Evolutionary conservation across 108 stramenopile genomes (phyloP), one percentile per base, ranked within the genome.

Genomic region (Cylindrotheca closterium): DNA sequence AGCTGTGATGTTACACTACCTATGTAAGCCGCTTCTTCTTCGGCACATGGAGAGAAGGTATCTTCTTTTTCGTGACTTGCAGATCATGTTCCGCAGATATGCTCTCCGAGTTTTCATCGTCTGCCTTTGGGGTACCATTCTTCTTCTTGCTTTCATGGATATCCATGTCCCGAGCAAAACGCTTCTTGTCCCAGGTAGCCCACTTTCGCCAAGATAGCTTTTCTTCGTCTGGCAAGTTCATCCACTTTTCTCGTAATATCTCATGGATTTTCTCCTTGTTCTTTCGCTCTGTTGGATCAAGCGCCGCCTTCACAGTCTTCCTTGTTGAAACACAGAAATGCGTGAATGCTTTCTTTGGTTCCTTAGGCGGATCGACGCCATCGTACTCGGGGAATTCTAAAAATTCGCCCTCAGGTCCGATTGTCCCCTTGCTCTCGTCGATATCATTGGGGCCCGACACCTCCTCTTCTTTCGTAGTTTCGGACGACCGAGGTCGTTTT

Each of bases 291-390:
- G 58, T 70, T 2, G 84, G 68, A 54, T 55, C 54, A 49, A 94
- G 53, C 0, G 87, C 79, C 42, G 61, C 65, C 67, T 94, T 94
- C 15, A 91, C 83, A 46, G 83, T 82, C 52, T 76, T 84, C 18
- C 93, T 70, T 1, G 73, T 85, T 12, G 57, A 33, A 10, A 72
- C 77, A 56, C 93, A 94, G 67, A 89, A 94, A 3, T 85, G 77
- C 24, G 93, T 87, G 67, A 94, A 94, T 22, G 93, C 84, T 55
- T 88, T 91, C 58, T 85, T 89, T 55, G 73, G 67, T 53, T 87
- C 86, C 27, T 67, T 69, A 1, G 93, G 93, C 33, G 73, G 71
- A 69, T 84, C 88, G 8, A 49, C 65, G 19, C 85, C 88, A 70
- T 91, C 81, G 55, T 91, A 91, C n/a, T 80, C 80, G 21, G 89